Base-by-base conservation (phyloP, 345 rosid species). In the Heritiera fomes region DNA sequence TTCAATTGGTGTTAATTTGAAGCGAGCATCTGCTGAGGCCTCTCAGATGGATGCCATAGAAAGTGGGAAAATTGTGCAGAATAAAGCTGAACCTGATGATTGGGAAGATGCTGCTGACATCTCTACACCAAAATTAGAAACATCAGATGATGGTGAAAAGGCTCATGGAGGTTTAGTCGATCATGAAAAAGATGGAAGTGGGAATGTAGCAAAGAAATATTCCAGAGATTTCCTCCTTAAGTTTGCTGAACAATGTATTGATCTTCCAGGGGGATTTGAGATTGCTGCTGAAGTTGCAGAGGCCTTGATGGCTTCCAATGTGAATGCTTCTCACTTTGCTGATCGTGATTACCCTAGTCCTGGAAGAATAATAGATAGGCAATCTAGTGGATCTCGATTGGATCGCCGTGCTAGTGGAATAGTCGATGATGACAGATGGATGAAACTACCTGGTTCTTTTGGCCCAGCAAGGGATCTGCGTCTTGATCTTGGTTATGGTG, bases 91-190 rank as follows among this genome's bases (percentile, higher is more conserved):
- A 82, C 93, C 86, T 14, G 98, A 94, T 85, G 94, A 96, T 85
- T 96, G 99, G 98, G 98, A 96, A 84, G 97, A 94, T 90, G 98
- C 91, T 75, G 97, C 93, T 13, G 99, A 94, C 77, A 82, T 90
- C 43, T 92, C 97, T 30, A 87, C 97, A 9, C 92, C 98, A 69
- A 93, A 93, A 75, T 73, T 97, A 87, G 95, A 88, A 84, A 59
- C 87, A 80, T 73, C 84, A 40, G 88, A 80, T 76, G 60, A 66
- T 71, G 76, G 78, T 61, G 84, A 59, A 73, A 83, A 52, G 70
- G 68, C 56, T 50, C 58, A 75, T 79, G 79, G 76, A 75, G 85
- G 85, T 55, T 67, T 75, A 62, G 75, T 82, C 65, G 80, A 82
- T 43, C 82, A 81, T 65, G 84, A 71, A 63, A 71, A 82, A 77